Evolutionary conservation across 805 yeast genomes (phyloP), one percentile per base, ranked within the genome.

Genomic region (Candida nonsorbophila): DNA sequence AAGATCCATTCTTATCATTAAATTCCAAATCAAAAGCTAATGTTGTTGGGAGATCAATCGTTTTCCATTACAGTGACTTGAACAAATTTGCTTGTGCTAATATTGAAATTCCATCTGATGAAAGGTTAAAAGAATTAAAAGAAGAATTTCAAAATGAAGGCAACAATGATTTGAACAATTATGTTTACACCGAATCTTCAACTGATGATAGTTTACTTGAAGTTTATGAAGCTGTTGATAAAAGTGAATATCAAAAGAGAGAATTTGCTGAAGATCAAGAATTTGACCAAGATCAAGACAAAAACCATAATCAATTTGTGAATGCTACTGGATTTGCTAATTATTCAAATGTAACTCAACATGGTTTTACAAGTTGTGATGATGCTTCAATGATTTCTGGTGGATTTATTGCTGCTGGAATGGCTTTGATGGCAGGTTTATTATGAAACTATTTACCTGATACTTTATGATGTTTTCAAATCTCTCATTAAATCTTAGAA

Each of bases 1-100:
- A 65, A 34, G 88, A 82, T 46, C 80, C 79, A 5, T 81, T 69
- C 51, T 51, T 82, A 30, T 77, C 87, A 0, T 67, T 81, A 51
- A 67, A 77, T 44, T 70, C 72, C 20, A 51, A 55, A 27, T 65
- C 74, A 26, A 67, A 70, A 25, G 68, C 83, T n/a, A 74, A 67
- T 44, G 62, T 80, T 43, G 73, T 79, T 35, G 79, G 78, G 13
- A 64, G 58, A 34, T 67, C 84, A 2, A 53, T 78, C 30, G 69
- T 65, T 27, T 63, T 79, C 41, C 84, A 79, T 49, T 71, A 56
- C 50, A 69, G 69, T 26, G 65, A 75, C 46, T 51, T 67, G 45
- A 71, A 74, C 24, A 71, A 62, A 39, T 67, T 79, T 46, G 78
- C 83, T 10, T 79, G 86, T 53, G 79, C 81, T 24, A 72, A 72